Base-by-base conservation (phyloP, 1,284 basidiomycete genomes). In the Fomitopsis pinicola region DNA sequence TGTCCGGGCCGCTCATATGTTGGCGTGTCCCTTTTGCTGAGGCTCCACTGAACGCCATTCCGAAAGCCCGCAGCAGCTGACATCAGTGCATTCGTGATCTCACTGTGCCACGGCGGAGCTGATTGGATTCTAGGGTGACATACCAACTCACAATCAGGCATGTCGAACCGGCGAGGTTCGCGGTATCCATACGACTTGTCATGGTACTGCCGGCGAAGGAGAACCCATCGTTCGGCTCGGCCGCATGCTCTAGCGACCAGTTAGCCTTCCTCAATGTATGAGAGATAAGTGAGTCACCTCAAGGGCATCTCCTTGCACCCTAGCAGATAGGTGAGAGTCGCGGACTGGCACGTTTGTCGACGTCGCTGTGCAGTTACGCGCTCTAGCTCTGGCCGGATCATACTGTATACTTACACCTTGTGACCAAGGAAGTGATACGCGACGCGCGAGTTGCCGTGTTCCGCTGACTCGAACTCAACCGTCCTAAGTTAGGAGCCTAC, bases 181-280 rank as follows among this genome's bases (percentile, higher is more conserved):
- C 92, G 80, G 68, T 89, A 93, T 0, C 92, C 92, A 72, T 91
- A 94, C 2, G 89, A 91, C 64, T 91, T 86, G 75, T 94, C 92
- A 66, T 93, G 91, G 73, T 94, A 94, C 50, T 22, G 14, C 17
- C 59, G 50, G n/a, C 54, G 35, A 9, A 40, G 5, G 19, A 33
- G 30, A 33, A 45, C 26, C 33, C 14, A 28, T 36, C 46, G 28
- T 44, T 28, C 28, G 22, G n/a, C 22, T n/a, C 54, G 54, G 15
- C 17, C 15, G 22, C 30, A 7, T 35, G 14, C 12, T n/a, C 55
- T 56, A 4, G 52, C 22, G 35, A 5, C 8, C 48, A 12, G 48
- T 50, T 33, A 50, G 48, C 22, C 28, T 22, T 22, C 22, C 22
- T 22, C 22, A 48, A 17, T 2, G 22, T 50, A 28, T 14, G 14